Percentiles rank a stretch among this genome's conserved stretches.
Conservation (phyloP, 768 basidiomycete genomes). For the Kwoniella botswanensis region DNA sequence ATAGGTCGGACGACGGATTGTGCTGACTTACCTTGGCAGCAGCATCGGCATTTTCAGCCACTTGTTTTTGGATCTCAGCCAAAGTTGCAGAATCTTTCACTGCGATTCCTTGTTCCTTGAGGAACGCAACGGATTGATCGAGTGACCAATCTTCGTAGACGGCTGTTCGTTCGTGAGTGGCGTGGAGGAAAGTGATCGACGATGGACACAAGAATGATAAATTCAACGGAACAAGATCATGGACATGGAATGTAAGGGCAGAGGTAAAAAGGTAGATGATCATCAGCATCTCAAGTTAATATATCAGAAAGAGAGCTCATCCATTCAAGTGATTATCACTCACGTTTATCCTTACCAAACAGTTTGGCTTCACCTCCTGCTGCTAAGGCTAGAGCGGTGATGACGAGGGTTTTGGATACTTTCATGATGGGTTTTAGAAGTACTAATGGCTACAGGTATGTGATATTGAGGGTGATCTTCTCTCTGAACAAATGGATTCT, state of each 20-base stretch:
- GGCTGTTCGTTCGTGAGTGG: conserved; percentile 35
- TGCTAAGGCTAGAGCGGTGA: conserved; percentile 61
- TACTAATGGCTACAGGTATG: background rate
- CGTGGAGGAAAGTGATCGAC: conserved; percentile 6
- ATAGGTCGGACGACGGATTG: too few relatives aligned
- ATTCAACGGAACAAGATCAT: too few relatives aligned
- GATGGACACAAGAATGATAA: background rate
- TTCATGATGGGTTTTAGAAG: conserved; percentile 34
- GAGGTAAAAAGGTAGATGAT: conserved; percentile 4
- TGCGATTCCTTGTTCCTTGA: conserved; percentile 69
- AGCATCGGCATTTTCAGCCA: conserved; percentile 56
- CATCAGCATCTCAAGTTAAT: conserved; percentile 34
- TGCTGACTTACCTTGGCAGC: conserved; percentile 49
- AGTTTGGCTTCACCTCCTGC: conserved; percentile 48
- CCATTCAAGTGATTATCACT: conserved; percentile 21
- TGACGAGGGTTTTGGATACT: conserved; percentile 54
- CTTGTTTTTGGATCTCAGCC: conserved; percentile 61
- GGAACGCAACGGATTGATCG: conserved; percentile 70
- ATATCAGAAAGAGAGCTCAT: too few relatives aligned
- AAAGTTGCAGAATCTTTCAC: conserved; percentile 61
- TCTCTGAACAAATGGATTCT: background rate
- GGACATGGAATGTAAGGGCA: conserved; percentile 1
- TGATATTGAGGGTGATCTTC: background rate
- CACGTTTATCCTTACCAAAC: conserved; percentile 59
- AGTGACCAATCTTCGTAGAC: conserved; percentile 66